These are phyloP conservation scores for Globomyces pollinis-pini DNA, from an alignment of 192 early-diverging fungal species.

Conservation along the genomic window DNA sequence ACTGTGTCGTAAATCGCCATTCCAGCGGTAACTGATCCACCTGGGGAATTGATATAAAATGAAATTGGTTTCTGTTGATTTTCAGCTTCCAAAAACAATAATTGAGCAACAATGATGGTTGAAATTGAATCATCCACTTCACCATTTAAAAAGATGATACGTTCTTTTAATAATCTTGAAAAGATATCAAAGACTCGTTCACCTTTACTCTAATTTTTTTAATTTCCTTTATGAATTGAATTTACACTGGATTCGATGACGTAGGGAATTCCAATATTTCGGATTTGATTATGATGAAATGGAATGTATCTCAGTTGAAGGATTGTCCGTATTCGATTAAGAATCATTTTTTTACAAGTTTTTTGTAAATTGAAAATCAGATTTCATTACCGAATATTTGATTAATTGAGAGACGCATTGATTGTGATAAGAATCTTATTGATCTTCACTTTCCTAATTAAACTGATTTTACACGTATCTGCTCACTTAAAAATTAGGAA, in stretches of 20 bases:
- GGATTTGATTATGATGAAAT: too few relatives aligned
- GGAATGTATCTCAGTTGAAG: too few relatives aligned
- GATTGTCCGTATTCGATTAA: too few relatives aligned
- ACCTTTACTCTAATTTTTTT: conserved; percentile 41
- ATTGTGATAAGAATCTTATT: too few relatives aligned
- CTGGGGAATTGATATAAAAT: conserved; percentile 97
- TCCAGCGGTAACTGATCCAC: conserved; percentile 90
- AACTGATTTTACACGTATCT: too few relatives aligned
- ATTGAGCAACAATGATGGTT: conserved; percentile 85
- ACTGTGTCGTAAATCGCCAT: conserved; percentile 57
- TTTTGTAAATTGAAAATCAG: too few relatives aligned
- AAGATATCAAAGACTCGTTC: conserved; percentile 98
- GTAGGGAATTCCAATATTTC: conserved; percentile 37
- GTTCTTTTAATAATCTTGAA: conserved; percentile 90
- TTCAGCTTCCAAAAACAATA: conserved; percentile 92
- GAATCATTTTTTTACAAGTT: too few relatives aligned
- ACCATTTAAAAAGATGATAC: conserved; percentile 94
- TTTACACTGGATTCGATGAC: conserved; percentile 50
- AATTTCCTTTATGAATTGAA: too few relatives aligned
- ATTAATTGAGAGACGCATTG: too few relatives aligned
- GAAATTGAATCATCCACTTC: conserved; percentile 77
- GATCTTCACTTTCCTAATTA: too few relatives aligned
- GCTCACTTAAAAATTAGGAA: too few relatives aligned
- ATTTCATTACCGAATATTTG: too few relatives aligned
- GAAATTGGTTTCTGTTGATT: conserved; percentile 88